Evolutionary conservation across 106 monocot species (phyloP).

Genomic region (Allium cepa): DNA sequence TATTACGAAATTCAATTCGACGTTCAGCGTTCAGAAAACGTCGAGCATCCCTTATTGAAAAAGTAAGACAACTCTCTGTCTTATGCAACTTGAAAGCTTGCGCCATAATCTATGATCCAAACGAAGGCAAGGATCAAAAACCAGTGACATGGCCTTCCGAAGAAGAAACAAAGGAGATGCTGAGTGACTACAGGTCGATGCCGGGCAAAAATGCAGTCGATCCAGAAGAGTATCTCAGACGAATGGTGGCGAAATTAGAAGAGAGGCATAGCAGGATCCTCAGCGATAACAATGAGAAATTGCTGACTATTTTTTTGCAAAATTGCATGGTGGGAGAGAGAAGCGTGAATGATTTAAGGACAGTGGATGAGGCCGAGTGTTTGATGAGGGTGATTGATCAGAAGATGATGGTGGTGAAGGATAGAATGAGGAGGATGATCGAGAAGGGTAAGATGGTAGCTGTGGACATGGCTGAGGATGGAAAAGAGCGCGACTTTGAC

Average conservation of each 20-base stretch:
- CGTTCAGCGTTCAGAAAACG: background rate
- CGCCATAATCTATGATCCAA: background rate
- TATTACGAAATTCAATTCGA: background rate
- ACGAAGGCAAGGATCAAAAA: background rate
- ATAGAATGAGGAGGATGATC: background rate
- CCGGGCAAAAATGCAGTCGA: background rate
- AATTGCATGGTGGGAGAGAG: background rate
- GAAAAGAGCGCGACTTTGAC: too few species aligned
- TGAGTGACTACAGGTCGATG: background rate
- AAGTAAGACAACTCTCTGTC: background rate
- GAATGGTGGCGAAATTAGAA: background rate
- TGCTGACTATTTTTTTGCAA: background rate
- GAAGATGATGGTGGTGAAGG: background rate
- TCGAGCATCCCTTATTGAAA: background rate
- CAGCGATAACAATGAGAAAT: background rate
- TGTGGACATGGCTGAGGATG: too few species aligned
- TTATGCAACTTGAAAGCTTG: constrained; percentile 3
- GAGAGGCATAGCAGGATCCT: background rate
- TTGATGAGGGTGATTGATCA: background rate
- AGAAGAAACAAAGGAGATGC: background rate
- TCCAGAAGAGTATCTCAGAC: background rate
- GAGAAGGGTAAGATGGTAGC: background rate
- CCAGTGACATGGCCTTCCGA: constrained; percentile 8
- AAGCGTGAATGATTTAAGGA: background rate
- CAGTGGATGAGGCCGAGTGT: background rate